Evolutionary conservation across 2,329 filamentous ascomycete genomes (phyloP).

Genomic region (Hypoxylon sp.): DNA sequence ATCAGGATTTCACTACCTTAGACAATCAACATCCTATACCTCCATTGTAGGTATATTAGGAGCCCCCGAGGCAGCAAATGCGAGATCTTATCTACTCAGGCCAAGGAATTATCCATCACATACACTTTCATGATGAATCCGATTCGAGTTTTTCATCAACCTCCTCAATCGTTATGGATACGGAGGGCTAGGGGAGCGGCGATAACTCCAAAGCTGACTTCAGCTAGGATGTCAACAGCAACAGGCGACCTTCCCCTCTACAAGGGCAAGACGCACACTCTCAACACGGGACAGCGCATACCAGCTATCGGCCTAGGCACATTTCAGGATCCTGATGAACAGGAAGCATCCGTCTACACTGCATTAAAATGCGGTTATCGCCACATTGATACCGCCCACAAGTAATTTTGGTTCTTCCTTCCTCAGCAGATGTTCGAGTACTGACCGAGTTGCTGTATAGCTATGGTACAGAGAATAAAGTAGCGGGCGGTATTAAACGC

Average conservation of each 20-base stretch:
- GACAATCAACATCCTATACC: neutral
- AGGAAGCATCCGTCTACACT: slow-evolving; percentile 47
- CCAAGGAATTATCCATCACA: neutral
- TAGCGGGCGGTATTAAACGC: neutral
- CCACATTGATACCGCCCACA: slow-evolving; percentile 48
- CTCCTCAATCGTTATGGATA: neutral
- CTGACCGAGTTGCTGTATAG: neutral
- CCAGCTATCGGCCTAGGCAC: slow-evolving; percentile 54
- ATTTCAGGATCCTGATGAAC: slow-evolving; percentile 52
- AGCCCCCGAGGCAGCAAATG: neutral
- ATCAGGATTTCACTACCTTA: neutral
- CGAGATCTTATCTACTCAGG: neutral
- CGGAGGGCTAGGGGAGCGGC: neutral
- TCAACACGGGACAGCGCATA: slow-evolving; percentile 28
- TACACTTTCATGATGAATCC: neutral
- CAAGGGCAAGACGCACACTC: neutral
- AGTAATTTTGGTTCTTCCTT: neutral
- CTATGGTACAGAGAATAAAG: slow-evolving; percentile 3
- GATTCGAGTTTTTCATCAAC: neutral
- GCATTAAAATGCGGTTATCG: slow-evolving; percentile 55
- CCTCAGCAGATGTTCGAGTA: neutral
- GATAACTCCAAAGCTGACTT: neutral
- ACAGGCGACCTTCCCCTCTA: neutral
- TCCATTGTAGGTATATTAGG: neutral
- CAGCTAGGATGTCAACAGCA: neutral